Conservation (phyloP, 805 yeast species). For the Geotrichum ghanense region DNA sequence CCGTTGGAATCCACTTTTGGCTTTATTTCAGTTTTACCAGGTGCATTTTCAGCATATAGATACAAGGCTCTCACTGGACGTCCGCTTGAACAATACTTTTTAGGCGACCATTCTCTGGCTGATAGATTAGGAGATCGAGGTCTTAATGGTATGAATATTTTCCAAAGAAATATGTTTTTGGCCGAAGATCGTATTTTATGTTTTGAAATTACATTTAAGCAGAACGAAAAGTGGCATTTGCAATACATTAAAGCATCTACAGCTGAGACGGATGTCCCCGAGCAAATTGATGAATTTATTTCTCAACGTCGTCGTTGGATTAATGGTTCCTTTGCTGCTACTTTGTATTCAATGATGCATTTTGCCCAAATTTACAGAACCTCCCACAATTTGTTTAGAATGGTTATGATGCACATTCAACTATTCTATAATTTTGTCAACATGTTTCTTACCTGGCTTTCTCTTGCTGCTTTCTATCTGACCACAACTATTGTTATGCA, state of each 20-base stretch:
- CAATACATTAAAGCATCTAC: conserved; percentile 50
- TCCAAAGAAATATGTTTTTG: conserved; percentile 57
- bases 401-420: conserved; percentile 42
- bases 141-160: conserved; percentile 49
- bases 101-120: conserved; percentile 48
- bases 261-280: conserved; percentile 64
- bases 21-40: conserved; percentile 54
- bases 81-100: conserved; percentile 55
- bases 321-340: conserved; percentile 61
- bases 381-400: conserved; percentile 39
- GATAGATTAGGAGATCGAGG: conserved; percentile 37
- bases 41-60: conserved; percentile 58
- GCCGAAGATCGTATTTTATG: conserved; percentile 63
- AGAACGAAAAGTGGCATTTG: conserved; percentile 46
- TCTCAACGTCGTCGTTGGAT: conserved; percentile 60
- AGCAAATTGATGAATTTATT: conserved; percentile 47
- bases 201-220: conserved; percentile 51
- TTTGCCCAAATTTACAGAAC: conserved; percentile 31
- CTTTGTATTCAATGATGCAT: conserved; percentile 16
- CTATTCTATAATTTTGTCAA: conserved; percentile 43
- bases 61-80: conserved; percentile 50
- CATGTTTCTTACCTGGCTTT: conserved; percentile 51
- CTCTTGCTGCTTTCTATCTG: conserved; percentile 49
- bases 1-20: conserved; percentile 58
- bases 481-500: conserved; percentile 51